Base-by-base conservation (phyloP, 345 rosid species). In the Brassica napus region DNA sequence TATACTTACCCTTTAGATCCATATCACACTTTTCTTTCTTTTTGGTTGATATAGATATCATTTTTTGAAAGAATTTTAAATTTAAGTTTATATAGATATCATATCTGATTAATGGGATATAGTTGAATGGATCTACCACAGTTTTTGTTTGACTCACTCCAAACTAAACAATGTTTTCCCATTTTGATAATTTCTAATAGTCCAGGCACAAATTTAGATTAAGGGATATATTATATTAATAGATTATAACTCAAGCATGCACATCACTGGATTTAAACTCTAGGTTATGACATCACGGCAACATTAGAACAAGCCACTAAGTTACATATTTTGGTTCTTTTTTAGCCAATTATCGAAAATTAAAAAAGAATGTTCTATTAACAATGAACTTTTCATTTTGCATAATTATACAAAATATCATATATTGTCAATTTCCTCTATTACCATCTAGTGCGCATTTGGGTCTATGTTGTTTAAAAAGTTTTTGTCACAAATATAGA, bases 81-180 rank as follows among this genome's bases (percentile, higher is more conserved):
- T 26, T 26, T 26, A 26, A 26, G 14, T 72, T 14, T 10, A 77
- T 39, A 9, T 55, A 44, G 30, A 26, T 26, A 3, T 26, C 35
- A 42, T 60, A 32, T 69, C 37, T 77, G 63, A 23, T 69, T 76
- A 12, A 21, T 69, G 15, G 7, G 35, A 77, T 21, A 55, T 65
- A 72, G 37, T 66, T 78, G 54, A 67, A 77, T 10, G 68, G 73
- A 65, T 78, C 82, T 72, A 72, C 39, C 12, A 12, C 14, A 18
- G 6, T 63, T 63, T 65, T 57, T 39, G 26, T 78, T 44, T 72
- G 75, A 72, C 73, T 72, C 62, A 28, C 60, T 66, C 31, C 54
- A 42, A 65, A 58, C 44, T 10, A 52, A 62, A 47, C 37, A 16
- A 7, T 64, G 3, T 54, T 11, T 70, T 63, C 0, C 47, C 2